Evolutionary conservation across 306 rosid species (phyloP).

Genomic region (Cucurbita argyrosperma): DNA sequence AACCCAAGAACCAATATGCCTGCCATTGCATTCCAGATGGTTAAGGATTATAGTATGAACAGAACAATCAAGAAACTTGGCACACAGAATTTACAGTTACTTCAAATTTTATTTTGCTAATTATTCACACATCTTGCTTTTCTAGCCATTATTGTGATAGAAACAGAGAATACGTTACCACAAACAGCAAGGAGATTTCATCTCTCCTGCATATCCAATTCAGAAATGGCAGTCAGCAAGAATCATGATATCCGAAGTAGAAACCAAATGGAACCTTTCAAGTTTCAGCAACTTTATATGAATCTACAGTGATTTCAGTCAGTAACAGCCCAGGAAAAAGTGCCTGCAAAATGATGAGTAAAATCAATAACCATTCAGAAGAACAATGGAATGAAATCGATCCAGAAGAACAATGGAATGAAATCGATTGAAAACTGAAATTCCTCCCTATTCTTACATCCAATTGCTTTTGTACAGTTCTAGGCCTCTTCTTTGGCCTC

Average conservation of each 20-base stretch:
- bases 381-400: too few species aligned
- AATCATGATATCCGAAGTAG: background rate
- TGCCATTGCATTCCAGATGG: background rate
- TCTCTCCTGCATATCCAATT: background rate
- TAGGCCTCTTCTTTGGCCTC: slow-evolving; percentile 43
- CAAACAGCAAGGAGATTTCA: background rate
- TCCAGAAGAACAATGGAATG: background rate
- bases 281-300: slow-evolving; percentile 41
- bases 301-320: slow-evolving; percentile 29
- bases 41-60: background rate
- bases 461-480: slow-evolving; percentile 36
- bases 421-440: background rate
- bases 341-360: slow-evolving; percentile 20
- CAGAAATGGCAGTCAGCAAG: background rate
- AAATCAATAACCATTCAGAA: background rate
- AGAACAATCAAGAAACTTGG: slow-evolving; percentile 4
- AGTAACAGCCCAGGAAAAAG: slow-evolving; percentile 34
- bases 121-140: background rate
- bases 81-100: background rate
- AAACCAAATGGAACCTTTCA: slow-evolving; percentile 11
- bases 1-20: background rate
- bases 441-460: slow-evolving; percentile 22
- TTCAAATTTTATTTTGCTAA: background rate
- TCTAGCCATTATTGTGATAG: background rate
- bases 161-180: background rate